These are phyloP conservation scores for Boletellus deceptivus DNA, from an alignment of 1,284 basidiomycete genomes.

Conservation along the genomic window DNA sequence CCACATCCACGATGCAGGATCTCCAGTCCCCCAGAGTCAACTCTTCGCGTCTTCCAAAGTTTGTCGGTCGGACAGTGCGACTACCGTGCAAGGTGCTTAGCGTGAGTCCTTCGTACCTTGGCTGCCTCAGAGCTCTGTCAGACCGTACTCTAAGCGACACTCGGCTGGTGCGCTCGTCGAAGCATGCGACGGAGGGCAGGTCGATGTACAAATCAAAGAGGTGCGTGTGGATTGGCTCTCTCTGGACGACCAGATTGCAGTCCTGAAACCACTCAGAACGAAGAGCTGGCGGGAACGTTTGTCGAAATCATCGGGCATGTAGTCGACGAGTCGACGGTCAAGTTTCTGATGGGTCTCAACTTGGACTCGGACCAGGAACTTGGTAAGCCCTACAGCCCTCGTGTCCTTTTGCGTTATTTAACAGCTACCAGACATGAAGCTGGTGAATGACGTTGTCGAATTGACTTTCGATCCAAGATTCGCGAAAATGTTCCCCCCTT, in stretches of 20 bases:
- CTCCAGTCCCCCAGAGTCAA: constrained; percentile 63
- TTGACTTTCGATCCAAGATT: constrained; percentile 64
- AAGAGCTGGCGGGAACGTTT: constrained; percentile 52
- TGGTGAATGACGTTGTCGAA: constrained; percentile 65
- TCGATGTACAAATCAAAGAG: constrained; percentile 51
- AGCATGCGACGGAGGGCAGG: constrained; percentile 70
- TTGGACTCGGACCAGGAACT: constrained; percentile 56
- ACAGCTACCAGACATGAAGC: constrained; percentile 52
- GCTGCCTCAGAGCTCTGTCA: constrained; percentile 2
- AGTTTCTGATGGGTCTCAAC: constrained; percentile 59
- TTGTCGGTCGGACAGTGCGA: constrained; percentile 61
- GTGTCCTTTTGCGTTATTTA: constrained; percentile 3
- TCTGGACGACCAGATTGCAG: not conserved
- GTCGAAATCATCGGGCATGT: constrained; percentile 79
- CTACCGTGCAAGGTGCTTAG: constrained; percentile 69
- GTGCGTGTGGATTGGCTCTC: constrained; percentile 36
- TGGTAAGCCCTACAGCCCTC: constrained; percentile 41
- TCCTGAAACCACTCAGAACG: constrained; percentile 39
- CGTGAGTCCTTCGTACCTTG: constrained; percentile 34
- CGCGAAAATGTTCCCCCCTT: constrained; percentile 46
- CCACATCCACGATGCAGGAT: constrained; percentile 35
- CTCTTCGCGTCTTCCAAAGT: constrained; percentile 54
- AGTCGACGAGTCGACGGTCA: constrained; percentile 57
- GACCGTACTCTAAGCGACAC: constrained; percentile 42
- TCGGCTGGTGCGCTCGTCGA: constrained; percentile 61